Evolutionary conservation across 2,329 filamentous ascomycete species (phyloP).

Genomic region (Aspergillus fumigatus): DNA sequence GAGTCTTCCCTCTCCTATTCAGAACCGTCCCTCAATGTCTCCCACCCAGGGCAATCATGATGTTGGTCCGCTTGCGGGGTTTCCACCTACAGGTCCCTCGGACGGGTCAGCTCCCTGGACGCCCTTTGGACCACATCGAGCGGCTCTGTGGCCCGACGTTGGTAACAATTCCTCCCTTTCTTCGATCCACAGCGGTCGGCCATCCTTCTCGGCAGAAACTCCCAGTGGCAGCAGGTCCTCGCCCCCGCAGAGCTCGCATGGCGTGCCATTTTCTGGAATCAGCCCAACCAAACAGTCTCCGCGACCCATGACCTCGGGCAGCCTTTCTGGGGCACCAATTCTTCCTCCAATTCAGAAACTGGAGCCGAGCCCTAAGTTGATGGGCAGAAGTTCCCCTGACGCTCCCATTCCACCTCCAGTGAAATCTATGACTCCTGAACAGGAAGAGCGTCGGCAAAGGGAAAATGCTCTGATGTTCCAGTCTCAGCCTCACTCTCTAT

Average conservation of each 20-base stretch:
- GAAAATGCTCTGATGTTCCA: constrained; percentile 32
- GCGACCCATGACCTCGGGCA: constrained; percentile 32
- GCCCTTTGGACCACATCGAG: constrained; percentile 29
- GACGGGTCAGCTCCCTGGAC: constrained; percentile 29
- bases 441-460: constrained; percentile 37
- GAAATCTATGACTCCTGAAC: constrained; percentile 42
- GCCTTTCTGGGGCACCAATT: constrained; percentile 31
- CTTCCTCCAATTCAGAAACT: constrained; percentile 39
- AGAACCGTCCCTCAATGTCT: constrained; percentile 45
- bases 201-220: constrained; percentile 32
- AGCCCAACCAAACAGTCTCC: constrained; percentile 46
- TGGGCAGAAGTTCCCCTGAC: constrained; percentile 40
- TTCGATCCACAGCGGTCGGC: constrained; percentile 25
- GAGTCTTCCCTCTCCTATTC: constrained; percentile 35
- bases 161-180: constrained; percentile 23
- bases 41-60: constrained; percentile 48
- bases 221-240: constrained; percentile 31
- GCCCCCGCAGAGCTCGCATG: constrained; percentile 34
- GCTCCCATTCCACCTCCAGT: constrained; percentile 39
- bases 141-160: constrained; percentile 27
- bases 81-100: constrained; percentile 30
- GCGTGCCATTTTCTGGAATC: constrained; percentile 39
- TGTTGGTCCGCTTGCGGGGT: constrained; percentile 42
- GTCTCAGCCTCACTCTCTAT: constrained; percentile 9
- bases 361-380: constrained; percentile 42